These are phyloP conservation scores for Rhizophagus clarus DNA, from an alignment of 192 early-diverging fungal genomes.

Conservation along the genomic window DNA sequence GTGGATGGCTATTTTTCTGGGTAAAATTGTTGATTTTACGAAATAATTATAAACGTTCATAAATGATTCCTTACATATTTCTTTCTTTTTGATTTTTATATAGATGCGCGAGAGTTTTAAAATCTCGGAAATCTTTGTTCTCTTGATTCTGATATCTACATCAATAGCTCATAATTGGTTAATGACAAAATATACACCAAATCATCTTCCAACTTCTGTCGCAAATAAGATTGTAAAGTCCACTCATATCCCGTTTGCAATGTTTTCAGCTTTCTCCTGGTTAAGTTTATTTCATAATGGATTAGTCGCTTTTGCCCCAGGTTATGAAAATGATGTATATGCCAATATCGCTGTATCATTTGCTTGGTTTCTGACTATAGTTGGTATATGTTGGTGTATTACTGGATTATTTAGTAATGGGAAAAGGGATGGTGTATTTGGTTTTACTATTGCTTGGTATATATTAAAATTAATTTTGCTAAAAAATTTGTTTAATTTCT, in stretches of 20 bases:
- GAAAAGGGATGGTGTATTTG: slow-evolving; percentile 28
- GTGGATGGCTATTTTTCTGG: slow-evolving; percentile 5
- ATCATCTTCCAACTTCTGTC: neutral
- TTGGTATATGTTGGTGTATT: slow-evolving; percentile 12
- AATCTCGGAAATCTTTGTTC: neutral
- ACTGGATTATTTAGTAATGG: neutral
- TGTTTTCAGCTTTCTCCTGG: neutral
- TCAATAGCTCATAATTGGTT: slow-evolving; percentile 5
- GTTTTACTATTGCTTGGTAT: slow-evolving; percentile 29
- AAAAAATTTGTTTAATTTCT: neutral
- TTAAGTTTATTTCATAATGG: slow-evolving; percentile 12
- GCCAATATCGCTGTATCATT: neutral
- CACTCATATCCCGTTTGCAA: slow-evolving; percentile 27
- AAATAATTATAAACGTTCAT: neutral
- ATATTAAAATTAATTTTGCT: neutral
- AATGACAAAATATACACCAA: neutral
- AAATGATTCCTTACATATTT: neutral
- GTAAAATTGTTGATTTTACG: neutral
- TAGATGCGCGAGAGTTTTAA: neutral
- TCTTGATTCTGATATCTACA: neutral
- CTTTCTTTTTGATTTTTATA: neutral
- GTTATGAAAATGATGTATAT: neutral
- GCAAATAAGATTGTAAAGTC: neutral
- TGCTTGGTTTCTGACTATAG: slow-evolving; percentile 1
- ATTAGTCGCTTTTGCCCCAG: slow-evolving; percentile 18